Base-by-base conservation (phyloP, 495 filamentous ascomycete species). In the Neurospora sp. region DNA sequence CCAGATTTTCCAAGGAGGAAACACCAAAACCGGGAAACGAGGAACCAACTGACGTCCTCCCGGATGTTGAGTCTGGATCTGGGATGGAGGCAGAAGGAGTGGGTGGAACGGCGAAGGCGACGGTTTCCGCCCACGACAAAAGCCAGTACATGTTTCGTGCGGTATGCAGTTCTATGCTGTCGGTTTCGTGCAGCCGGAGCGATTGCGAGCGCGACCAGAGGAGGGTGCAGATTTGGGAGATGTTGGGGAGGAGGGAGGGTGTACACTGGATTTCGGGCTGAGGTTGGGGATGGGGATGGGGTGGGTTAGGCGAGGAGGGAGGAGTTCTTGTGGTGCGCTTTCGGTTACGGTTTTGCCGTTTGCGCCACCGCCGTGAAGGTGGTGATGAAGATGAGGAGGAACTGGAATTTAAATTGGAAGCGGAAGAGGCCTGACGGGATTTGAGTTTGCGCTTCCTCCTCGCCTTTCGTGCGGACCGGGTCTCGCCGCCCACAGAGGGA, bases 181-280 rank as follows among this genome's bases (percentile, higher is more conserved):
- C 73, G 0, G 71, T 72, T 59, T 76, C 72, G 28, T 66, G 54
- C 2, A 76, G 70, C 1, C 79, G 73, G 39, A 75, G 71, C 2
- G 71, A 75, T 38, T 76, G 78, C 4, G 79, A 72, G 2, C 73
- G 71, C 2, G 72, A 39, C 79, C 78, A 81, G 5, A 79, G 43
- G 75, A 79, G 76, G 73, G 69, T 70, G 76, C 78, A 79, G 70
- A 81, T 80, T 71, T 59, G 73, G 69, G 72, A 77, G 15, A 72
- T 66, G 79, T 80, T 81, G 31, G 71, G 71, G 40, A 80, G 77
- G 13, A 81, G 78, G 11, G 75, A 77, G 8, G 2, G 1, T 19
- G 40, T 39, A 0, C 39, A 39, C n/a, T n/a, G n/a, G 40, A 19
- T 6, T 19, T 43, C 40, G 7, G 42, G 8, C 2, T 15, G 13